Conservation (phyloP, 106 monocot genomes). For the Chionographis japonica region DNA sequence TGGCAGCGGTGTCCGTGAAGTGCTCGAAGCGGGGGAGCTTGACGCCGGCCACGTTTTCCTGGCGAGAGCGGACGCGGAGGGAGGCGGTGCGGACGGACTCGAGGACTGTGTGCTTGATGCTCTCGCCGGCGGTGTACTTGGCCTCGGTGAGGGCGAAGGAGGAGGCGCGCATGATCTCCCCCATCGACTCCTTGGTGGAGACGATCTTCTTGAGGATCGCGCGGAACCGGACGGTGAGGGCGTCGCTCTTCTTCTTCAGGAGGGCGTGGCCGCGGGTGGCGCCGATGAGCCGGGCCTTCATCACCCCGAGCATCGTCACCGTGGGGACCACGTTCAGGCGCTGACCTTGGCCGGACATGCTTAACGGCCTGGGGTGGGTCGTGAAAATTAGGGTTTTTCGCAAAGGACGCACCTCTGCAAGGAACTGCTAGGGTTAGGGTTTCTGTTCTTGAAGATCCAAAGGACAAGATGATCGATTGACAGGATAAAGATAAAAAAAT, state of each 20-base stretch:
- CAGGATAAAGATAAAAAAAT: too few relatives aligned
- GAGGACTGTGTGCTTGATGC: conserved; percentile 64
- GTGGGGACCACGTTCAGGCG: conserved; percentile 93
- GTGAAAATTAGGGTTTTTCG: too few relatives aligned
- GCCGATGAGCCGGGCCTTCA: conserved; percentile 86
- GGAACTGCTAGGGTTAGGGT: too few relatives aligned
- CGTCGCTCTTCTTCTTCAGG: conserved; percentile 95
- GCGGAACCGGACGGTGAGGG: conserved; percentile 88
- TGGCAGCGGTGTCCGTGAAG: conserved; percentile 39
- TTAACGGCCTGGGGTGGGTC: not conserved
- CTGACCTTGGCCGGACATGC: conserved; percentile 80
- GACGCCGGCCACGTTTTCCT: conserved; percentile 90
- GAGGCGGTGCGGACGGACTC: conserved; percentile 67
- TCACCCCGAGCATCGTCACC: conserved; percentile 87
- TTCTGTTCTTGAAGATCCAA: too few relatives aligned
- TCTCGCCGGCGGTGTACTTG: conserved; percentile 88
- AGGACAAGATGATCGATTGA: too few relatives aligned
- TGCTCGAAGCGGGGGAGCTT: conserved; percentile 89
- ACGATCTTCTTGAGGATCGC: conserved; percentile 89
- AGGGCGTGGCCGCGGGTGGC: conserved; percentile 96
- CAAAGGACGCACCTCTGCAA: too few relatives aligned
- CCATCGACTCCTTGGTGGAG: conserved; percentile 88
- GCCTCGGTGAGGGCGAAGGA: conserved; percentile 94
- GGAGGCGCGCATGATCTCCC: conserved; percentile 80
- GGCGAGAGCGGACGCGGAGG: conserved; percentile 69